These are phyloP conservation scores for Draba incana DNA, from an alignment of 345 rosid species.

Conservation along the genomic window DNA sequence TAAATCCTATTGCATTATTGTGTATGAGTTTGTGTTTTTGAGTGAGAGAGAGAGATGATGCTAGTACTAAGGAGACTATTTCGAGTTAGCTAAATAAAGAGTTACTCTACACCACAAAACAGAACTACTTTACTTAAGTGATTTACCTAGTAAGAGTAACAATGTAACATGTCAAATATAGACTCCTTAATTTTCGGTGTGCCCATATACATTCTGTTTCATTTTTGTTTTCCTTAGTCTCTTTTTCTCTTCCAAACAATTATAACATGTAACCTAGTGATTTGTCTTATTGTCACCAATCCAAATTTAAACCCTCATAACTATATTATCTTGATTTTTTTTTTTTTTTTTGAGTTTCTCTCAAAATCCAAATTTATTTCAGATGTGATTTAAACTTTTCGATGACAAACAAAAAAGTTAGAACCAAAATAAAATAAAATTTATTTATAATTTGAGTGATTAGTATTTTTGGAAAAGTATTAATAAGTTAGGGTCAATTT, in stretches of 20 bases:
- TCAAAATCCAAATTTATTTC: too few species aligned
- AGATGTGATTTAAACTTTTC: too few species aligned
- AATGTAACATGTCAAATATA: background rate
- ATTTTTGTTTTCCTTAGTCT: background rate
- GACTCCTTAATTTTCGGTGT: conserved; percentile 21
- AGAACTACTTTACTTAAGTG: conserved; percentile 1
- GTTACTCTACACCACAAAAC: conserved; percentile 11
- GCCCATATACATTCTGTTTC: conserved; percentile 1
- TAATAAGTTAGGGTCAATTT: too few species aligned
- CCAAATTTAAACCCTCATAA: too few species aligned
- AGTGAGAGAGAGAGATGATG: background rate
- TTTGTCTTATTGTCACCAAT: too few species aligned
- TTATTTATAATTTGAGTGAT: too few species aligned
- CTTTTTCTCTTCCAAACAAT: background rate
- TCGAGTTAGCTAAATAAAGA: conserved; percentile 18
- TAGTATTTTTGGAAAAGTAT: too few species aligned
- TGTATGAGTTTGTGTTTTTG: background rate
- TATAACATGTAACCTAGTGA: too few species aligned
- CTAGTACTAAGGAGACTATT: conserved; percentile 29
- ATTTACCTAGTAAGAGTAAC: background rate
- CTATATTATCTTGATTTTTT: too few species aligned
- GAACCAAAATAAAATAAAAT: too few species aligned
- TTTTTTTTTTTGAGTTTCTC: too few species aligned
- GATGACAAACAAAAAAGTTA: too few species aligned
- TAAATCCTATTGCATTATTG: background rate